Evolutionary conservation across 306 rosid species (phyloP), one percentile per base, ranked within the genome.

Genomic region (Astragalus glycyphyllos): DNA sequence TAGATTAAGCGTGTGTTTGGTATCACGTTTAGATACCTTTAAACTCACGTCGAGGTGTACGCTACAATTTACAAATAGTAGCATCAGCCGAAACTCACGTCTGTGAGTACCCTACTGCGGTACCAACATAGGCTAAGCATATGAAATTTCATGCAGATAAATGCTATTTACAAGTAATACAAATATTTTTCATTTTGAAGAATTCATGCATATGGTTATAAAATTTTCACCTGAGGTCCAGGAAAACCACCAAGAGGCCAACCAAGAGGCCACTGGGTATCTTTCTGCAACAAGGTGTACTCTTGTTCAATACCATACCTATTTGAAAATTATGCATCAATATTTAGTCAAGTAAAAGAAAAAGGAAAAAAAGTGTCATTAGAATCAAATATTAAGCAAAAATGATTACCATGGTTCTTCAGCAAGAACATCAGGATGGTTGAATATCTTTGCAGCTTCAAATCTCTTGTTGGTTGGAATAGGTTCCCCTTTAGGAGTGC

Each of bases 281-380:
- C 88, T 73, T 90, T 92, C 77, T 92, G 95, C 85, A 92, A 57
- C 92, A 92, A 85, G 77, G 92, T 92, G 83, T 92, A 92, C 83
- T 92, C 98, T 40, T 92, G 98, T 81, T 92, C 98, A 55, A 92
- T 79, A 34, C 98, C 98, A 67, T 81, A 92, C 97, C 97, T 91
- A 74, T 62, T 71, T 76, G 66, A 56, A 81, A 47, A 69, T 55
- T 38, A 50, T 49, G 37, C 41, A 72, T 7, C 10, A 40, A 78
- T 6, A 7, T 6, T 32, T 9, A 37, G 20, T 66, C 4, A 34
- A 55, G 14, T 63, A 35, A 46, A 38, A 20, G 32, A 58, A 32
- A 17, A 49, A 26, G 11, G 69, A 60, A 16, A 55, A 44, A 69
- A 32, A 8, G 2, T 26, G 0, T 31, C 4, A 80, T 20, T 48